Base-by-base conservation (phyloP, 2,329 filamentous ascomycete species). In the Clonostachys rosea region DNA sequence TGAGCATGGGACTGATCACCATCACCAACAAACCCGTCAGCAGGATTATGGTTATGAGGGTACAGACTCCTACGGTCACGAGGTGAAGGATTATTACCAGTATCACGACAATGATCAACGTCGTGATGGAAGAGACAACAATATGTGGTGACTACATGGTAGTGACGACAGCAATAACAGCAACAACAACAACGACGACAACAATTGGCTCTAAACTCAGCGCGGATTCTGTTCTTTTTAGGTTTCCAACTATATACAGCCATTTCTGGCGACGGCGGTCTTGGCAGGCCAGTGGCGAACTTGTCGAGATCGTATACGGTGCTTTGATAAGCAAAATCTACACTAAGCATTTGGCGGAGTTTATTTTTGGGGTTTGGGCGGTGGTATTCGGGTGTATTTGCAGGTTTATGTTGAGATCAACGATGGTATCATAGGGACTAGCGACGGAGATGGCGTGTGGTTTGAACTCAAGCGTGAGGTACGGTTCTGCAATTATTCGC, bases 41-140 rank as follows among this genome's bases (percentile, higher is more conserved):
- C 43, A 77, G 49, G 72, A 75, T 47, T 72, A 76, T 49, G 65
- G 66, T 49, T 68, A 63, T 41, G 69, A 73, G 41, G 56, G 64
- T 40, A 56, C 63, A 41, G 59, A 61, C 37, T 58, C 55, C 47
- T 71, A 71, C 45, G 60, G 63, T 41, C 66, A 68, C 43, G 64
- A 64, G 45, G 55, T 54, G 39, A 71, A 69, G 54, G 67, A 70
- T 45, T 70, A 72, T 51, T 70, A 69, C 48, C 62, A 67, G 46
- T 64, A 70, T 50, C 65, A 64, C 42, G 59, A 64, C 48, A 57
- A 58, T 40, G 14, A 39, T 18, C 60, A 68, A 46, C 56, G 59
- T 40, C 61, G 61, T 24, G 66, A 71, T 49, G 62, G 65, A 39
- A 57, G 62, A 44, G 59, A 65, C 47, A 64, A 68, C 46, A 64